phyloP scores from a whole-genome alignment of 768 basidiomycete genomes.

The Suillus bovinus region DNA sequence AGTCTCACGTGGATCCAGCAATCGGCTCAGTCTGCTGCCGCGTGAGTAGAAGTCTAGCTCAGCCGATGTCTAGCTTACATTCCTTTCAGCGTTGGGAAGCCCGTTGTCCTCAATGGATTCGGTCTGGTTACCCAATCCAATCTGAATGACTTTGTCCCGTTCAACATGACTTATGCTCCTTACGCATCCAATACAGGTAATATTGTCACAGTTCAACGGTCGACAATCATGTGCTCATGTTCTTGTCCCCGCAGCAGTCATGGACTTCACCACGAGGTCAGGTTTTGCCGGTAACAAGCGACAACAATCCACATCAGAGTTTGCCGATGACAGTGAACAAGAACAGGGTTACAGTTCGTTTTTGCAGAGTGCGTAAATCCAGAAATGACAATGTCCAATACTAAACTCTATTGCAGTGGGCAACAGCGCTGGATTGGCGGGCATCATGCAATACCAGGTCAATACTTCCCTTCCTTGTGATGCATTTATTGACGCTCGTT shows the following conservation, averaged over 20 bases:
- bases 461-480: neutral
- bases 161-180: slow-evolving; percentile 51
- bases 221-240: slow-evolving; percentile 3
- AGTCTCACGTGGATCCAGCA: slow-evolving; percentile 57
- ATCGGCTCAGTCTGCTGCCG: slow-evolving; percentile 44
- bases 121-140: slow-evolving; percentile 63
- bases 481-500: neutral
- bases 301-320: slow-evolving; percentile 30
- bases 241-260: slow-evolving; percentile 15
- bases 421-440: slow-evolving; percentile 35
- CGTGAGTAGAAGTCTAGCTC: slow-evolving; percentile 36
- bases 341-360: slow-evolving; percentile 55
- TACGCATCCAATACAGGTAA: slow-evolving; percentile 37
- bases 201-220: slow-evolving; percentile 1
- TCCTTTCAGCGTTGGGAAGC: slow-evolving; percentile 51
- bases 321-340: slow-evolving; percentile 55
- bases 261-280: no score
- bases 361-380: slow-evolving; percentile 42
- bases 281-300: no score
- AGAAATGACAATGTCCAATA: neutral
- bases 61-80: slow-evolving; percentile 5
- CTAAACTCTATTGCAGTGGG: slow-evolving; percentile 34
- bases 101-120: slow-evolving; percentile 52
- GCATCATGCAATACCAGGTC: slow-evolving; percentile 29
- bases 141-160: slow-evolving; percentile 56